Base-by-base conservation (phyloP, 2,329 filamentous ascomycete genomes). In the Cercospora sp. region DNA sequence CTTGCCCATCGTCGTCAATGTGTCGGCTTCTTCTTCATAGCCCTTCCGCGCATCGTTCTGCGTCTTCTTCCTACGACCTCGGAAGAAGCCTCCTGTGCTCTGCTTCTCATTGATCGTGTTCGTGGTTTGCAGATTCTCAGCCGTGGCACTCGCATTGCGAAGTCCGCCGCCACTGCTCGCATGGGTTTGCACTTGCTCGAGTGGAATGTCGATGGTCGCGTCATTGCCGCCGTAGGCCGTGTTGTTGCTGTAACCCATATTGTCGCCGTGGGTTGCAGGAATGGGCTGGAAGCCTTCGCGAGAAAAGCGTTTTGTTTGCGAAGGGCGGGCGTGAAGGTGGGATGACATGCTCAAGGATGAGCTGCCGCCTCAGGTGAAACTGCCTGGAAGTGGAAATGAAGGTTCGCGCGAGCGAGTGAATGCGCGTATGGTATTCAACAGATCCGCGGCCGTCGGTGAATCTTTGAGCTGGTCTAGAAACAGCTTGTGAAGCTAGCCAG, bases 201-300 rank as follows among this genome's bases (percentile, higher is more conserved):
- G 81, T 7, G 88, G 88, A 63, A 90, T 90, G 72, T 89, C 85
- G 73, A 86, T 86, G 28, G 86, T 87, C 53, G 82, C 83, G 73
- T 87, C 85, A 70, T 83, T 80, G 51, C 53, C 62, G 72, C 89
- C 85, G 72, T 86, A 86, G 30, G 85, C 87, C 51, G 82, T 83
- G 73, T 87, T 85, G 71, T 83, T 80, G 66, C 80, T 81, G 40
- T 51, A 59, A 12, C 63, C 51, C 69, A 73, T 74, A 66, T 71
- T 69, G 65, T 65, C 59, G 30, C 58, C 12, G 45, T 72, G 59
- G 37, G 74, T 68, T 45, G 65, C 53, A 32, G 72, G 71, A n/a
- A 76, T 72, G 21, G 68, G 70, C 10, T 71, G 63, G 34, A 73
- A 74, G 69, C 77, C 76, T 45, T 78, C 73, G 59, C 76, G 72